Base-by-base conservation (phyloP, 805 yeast species). In the Clavispora carvajalis region DNA sequence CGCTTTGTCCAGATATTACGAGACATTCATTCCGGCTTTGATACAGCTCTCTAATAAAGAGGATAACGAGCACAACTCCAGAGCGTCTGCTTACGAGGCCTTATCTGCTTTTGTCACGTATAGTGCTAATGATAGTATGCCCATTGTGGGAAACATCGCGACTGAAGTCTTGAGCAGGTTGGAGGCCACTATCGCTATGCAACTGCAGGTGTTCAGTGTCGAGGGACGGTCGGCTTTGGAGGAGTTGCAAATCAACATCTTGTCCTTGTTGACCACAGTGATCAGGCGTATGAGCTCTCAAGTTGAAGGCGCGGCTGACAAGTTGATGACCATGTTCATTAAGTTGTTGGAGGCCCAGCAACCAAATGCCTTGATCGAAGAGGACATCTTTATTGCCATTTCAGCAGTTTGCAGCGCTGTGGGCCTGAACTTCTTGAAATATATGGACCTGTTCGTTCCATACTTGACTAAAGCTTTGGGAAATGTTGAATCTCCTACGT, bases 11-110 rank as follows among this genome's bases (percentile, higher is more conserved):
- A 82, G 73, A 46, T 91, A 79, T 61, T 89, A 87, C 57, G 73
- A 72, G 18, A 67, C 71, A 12, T 65, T 93, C 39, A 77, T 88
- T 17, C 89, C 88, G 29, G 76, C 80, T 1, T 72, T 91, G 52
- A 55, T 89, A 30, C 73, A 76, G 52, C 77, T 89, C 28, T 79
- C 93, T 18, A 79, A 76, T 33, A 79, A 83, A 55, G 54, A 67
- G 13, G 96, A 88, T 56, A 93, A 93, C 55, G 98, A 91, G 59
- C 75, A 78, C 57, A 81, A 87, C 44, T 78, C 95, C 5, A 77
- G 98, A 58, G 91, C 98, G 2, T 88, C 97, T n/a, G 95, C 98
- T 2, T 93, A 88, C 60, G 96, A 95, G 64, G 95, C 97, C 0
- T 68, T 93, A 50, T 81, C 95, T 2, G 74, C 91, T 0, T 69